These are phyloP conservation scores for Akanthomyces uredinophilus DNA, from an alignment of 2,329 filamentous ascomycete genomes.

Conservation along the genomic window DNA sequence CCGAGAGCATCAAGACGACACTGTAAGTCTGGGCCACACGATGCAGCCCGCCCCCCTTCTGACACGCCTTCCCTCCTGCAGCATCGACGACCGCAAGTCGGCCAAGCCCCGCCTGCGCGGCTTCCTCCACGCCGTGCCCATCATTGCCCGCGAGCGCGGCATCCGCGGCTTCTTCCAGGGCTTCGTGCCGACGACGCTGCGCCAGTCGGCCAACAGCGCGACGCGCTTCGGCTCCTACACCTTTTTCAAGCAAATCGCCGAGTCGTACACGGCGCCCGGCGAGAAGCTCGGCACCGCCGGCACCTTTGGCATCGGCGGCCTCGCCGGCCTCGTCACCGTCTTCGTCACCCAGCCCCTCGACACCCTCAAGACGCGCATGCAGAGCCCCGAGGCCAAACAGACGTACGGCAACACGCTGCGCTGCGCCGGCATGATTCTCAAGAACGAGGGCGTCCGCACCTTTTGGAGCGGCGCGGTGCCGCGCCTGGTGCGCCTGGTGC, in stretches of 20 bases:
- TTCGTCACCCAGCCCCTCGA: constrained; percentile 73
- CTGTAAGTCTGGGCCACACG: constrained; percentile 43
- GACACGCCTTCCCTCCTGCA: constrained; percentile 27
- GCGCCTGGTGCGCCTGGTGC: constrained; percentile 72
- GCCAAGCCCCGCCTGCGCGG: constrained; percentile 81
- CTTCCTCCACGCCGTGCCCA: constrained; percentile 81
- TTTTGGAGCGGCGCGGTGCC: constrained; percentile 94
- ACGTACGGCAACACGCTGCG: constrained; percentile 83
- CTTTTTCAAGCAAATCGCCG: constrained; percentile 81
- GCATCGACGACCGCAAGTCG: constrained; percentile 90
- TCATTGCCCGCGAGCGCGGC: constrained; percentile 85
- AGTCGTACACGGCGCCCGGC: constrained; percentile 86
- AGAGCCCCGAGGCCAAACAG: constrained; percentile 78
- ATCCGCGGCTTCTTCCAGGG: constrained; percentile 94
- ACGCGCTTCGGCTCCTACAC: constrained; percentile 89
- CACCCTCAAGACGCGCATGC: constrained; percentile 96
- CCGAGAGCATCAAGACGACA: constrained; percentile 97
- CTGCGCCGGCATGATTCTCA: constrained; percentile 78
- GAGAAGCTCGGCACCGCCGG: constrained; percentile 86
- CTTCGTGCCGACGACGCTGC: constrained; percentile 87
- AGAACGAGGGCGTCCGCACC: constrained; percentile 81
- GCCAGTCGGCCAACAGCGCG: constrained; percentile 92
- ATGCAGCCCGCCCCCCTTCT: not conserved
- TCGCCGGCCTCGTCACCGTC: constrained; percentile 88
- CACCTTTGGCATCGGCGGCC: constrained; percentile 85